Percentiles rank a stretch among this genome's conserved stretches.
Evolutionary conservation across 2,329 filamentous ascomycete species (phyloP).

Genomic region (Cytospora piceae): DNA sequence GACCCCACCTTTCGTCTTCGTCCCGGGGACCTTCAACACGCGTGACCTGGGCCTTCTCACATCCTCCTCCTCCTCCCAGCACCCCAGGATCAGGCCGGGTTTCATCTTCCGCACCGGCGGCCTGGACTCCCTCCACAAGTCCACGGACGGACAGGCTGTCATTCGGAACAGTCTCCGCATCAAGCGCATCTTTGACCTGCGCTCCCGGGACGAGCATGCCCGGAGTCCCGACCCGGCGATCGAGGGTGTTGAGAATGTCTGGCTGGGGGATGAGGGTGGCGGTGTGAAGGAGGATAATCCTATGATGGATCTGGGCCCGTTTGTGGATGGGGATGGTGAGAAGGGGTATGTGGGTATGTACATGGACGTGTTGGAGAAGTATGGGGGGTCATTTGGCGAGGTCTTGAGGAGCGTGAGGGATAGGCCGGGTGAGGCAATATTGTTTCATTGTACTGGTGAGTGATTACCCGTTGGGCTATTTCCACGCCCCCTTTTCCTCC

Average conservation of each 20-base stretch:
- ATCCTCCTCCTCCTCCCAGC: not conserved
- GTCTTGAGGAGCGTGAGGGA: constrained; percentile 55
- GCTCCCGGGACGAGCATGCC: constrained; percentile 49
- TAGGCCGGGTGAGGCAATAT: constrained; percentile 47
- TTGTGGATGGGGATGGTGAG: constrained; percentile 50
- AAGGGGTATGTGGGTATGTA: constrained; percentile 52
- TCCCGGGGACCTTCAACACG: constrained; percentile 54
- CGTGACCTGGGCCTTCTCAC: constrained; percentile 54
- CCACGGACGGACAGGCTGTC: constrained; percentile 42
- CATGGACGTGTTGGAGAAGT: constrained; percentile 48
- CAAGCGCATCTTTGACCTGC: constrained; percentile 55
- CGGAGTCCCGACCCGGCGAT: constrained; percentile 48
- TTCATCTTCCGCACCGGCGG: constrained; percentile 53
- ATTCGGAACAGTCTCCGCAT: constrained; percentile 45
- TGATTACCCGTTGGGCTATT: constrained; percentile 13
- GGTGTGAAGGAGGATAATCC: constrained; percentile 40
- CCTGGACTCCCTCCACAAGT: constrained; percentile 40
- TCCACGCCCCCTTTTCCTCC: not conserved
- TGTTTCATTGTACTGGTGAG: constrained; percentile 60
- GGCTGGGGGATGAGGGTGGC: constrained; percentile 41
- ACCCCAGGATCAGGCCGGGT: constrained; percentile 45
- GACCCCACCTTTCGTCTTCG: constrained; percentile 50
- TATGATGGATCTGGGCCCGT: constrained; percentile 44
- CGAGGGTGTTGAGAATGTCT: constrained; percentile 51
- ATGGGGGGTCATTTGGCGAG: constrained; percentile 46